phyloP scores from a whole-genome alignment of 371 early-diverging fungal species.

The Saksenaea oblongispora region DNA sequence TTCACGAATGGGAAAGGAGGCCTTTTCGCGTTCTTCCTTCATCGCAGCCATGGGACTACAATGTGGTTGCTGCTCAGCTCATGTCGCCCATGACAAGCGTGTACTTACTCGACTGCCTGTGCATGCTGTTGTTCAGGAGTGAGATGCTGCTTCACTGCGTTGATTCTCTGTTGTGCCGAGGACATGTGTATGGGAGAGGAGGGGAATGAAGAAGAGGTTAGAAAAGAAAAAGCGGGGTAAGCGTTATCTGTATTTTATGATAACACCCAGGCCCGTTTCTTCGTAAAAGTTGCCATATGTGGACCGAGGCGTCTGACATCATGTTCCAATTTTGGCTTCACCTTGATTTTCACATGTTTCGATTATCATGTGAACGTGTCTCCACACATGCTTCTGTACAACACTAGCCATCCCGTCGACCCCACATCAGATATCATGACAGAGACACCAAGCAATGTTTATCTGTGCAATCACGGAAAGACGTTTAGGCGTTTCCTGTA shows the following conservation, averaged over 20 bases:
- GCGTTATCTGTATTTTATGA: not conserved
- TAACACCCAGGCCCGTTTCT: not conserved
- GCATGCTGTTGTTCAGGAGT: constrained; percentile 27
- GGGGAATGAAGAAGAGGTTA: not conserved
- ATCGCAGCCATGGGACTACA: constrained; percentile 44
- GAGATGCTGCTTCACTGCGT: constrained; percentile 31
- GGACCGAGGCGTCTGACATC: not conserved
- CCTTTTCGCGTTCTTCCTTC: constrained; percentile 75
- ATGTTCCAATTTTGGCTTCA: not conserved
- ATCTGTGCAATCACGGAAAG: not conserved
- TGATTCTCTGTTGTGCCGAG: constrained; percentile 16
- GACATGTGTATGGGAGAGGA: constrained; percentile 4
- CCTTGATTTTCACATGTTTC: constrained; percentile 1
- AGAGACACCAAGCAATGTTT: not conserved
- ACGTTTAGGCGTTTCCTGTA: not conserved
- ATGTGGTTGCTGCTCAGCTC: not conserved
- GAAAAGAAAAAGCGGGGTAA: not conserved
- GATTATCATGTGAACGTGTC: not conserved
- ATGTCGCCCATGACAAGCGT: not conserved
- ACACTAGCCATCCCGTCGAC: not conserved
- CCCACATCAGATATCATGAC: not conserved
- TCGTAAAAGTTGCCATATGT: not conserved
- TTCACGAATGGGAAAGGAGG: constrained; percentile 75
- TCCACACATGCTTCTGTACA: constrained; percentile 2
- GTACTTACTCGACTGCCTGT: constrained; percentile 30